Evolutionary conservation across 176 grass and related monocot genomes (phyloP), one percentile per base, ranked within the genome.

Genomic region (Pontederia paniculata): DNA sequence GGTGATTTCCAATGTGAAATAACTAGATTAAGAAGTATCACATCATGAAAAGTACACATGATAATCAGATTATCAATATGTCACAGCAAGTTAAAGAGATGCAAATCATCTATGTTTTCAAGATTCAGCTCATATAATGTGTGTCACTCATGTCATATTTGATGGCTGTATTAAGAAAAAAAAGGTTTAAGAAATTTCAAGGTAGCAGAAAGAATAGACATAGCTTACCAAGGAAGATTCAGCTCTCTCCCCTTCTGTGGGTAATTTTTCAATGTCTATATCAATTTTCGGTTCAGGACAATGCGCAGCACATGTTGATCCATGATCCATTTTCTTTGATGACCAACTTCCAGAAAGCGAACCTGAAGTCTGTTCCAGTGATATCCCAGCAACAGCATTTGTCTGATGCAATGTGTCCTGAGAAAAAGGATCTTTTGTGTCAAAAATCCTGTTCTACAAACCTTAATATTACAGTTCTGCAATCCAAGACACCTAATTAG

Each of bases 381-480:
- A 48, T 50, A 22, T 10, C 21, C 28, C 54, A 51, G 53, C 70
- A 54, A 54, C 62, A 54, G 74, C 74, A 47, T 52, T 64, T 82
- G 58, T 52, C n/a, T 53, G 51, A 77, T 10, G 58, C 74, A 66
- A 28, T 45, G 60, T 63, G 67, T 84, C 55, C 48, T 52, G 55
- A 70, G 14, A 62, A 50, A 45, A 61, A 66, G 37, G 63, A 57
- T 14, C 63, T 42, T 51, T 22, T 28, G 53, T 54, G 13, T 64
- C 52, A 15, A 48, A 70, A 9, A 73, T 41, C 66, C 66, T 63
- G 68, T 70, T 55, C 5, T 41, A 17, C 16, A 44, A 13, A 42
- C n/a, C 31, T 25, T 20, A 14, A 42, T 54, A 23, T 12, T 48
- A 43, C 17, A 42, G 17, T 43, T 28, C 17, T 42, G 16, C 51